A percentile compares a stretch with the other conserved stretches of the same genome.
phyloP scores from a whole-genome alignment of 495 filamentous ascomycete species.

The Aspergillus nanangensis region DNA sequence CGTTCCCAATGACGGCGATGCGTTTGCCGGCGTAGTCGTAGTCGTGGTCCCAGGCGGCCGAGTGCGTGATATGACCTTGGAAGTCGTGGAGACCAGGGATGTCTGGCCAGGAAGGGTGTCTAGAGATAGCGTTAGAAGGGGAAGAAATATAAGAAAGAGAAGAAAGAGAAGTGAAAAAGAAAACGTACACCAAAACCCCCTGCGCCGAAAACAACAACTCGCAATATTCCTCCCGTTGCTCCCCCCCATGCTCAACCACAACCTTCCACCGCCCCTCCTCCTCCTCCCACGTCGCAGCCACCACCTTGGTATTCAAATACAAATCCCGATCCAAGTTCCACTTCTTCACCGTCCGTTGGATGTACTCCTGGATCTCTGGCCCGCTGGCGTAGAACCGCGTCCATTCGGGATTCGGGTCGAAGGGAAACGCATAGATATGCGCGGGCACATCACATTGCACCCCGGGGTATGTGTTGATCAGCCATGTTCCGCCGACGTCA shows the following conservation, averaged over 20 bases:
- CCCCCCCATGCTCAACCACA: constrained; percentile 15
- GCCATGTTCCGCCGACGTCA: constrained; percentile 47
- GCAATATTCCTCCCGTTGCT: constrained; percentile 32
- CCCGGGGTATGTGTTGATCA: constrained; percentile 51
- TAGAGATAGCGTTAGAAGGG: too few species aligned
- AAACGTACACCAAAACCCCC: constrained; percentile 20
- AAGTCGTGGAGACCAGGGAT: constrained; percentile 46
- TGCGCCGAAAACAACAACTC: constrained; percentile 39
- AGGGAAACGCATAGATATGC: constrained; percentile 44
- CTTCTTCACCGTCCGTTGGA: constrained; percentile 46
- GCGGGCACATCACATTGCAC: constrained; percentile 54
- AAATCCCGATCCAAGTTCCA: constrained; percentile 48
- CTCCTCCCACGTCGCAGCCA: constrained; percentile 46
- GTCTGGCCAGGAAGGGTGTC: constrained; percentile 40
- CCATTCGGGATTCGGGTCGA: constrained; percentile 60
- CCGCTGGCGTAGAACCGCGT: constrained; percentile 51
- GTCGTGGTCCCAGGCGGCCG: constrained; percentile 43
- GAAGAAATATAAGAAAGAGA: too few species aligned
- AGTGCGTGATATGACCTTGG: constrained; percentile 45
- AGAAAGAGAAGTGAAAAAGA: too few species aligned
- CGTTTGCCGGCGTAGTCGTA: constrained; percentile 42
- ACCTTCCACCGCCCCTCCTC: constrained; percentile 26
- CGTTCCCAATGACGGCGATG: constrained; percentile 49
- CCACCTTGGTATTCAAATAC: constrained; percentile 37
- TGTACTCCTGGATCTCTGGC: constrained; percentile 56